Evolutionary conservation across 1,284 basidiomycete species (phyloP).

Genomic region (Rhodotorula sp.): DNA sequence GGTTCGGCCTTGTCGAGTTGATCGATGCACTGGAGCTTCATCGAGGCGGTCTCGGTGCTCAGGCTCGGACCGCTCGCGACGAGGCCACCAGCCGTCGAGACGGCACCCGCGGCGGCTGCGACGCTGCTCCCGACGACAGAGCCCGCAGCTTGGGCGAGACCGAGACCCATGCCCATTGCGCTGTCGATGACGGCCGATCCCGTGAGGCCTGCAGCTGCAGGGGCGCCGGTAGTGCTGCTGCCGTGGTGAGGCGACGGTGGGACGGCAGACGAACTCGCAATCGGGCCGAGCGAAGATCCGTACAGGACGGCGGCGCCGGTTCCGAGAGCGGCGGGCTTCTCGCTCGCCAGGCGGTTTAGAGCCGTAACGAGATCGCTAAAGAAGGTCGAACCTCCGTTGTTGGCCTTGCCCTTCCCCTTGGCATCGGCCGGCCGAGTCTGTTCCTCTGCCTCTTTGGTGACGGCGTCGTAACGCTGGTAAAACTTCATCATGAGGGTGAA

Average conservation of each 20-base stretch:
- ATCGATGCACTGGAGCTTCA: slow-evolving; percentile 67
- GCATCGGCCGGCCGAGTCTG: background rate
- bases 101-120: slow-evolving; percentile 64
- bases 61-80: slow-evolving; percentile 66
- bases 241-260: background rate
- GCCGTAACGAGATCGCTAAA: slow-evolving; percentile 77
- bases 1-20: slow-evolving; percentile 95
- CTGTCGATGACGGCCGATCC: slow-evolving; percentile 68
- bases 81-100: slow-evolving; percentile 60
- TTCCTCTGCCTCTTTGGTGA: slow-evolving; percentile 3
- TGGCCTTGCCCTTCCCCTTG: slow-evolving; percentile 7
- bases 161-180: slow-evolving; percentile 68
- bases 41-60: slow-evolving; percentile 17
- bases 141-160: slow-evolving; percentile 67
- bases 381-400: slow-evolving; percentile 55
- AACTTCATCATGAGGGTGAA: slow-evolving; percentile 73
- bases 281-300: slow-evolving; percentile 44
- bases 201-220: background rate
- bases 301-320: slow-evolving; percentile 57
- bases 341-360: slow-evolving; percentile 77
- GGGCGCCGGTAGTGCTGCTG: too few relatives aligned
- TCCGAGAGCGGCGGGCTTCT: slow-evolving; percentile 79
- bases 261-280: background rate
- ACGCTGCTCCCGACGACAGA: slow-evolving; percentile 59
- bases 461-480: slow-evolving; percentile 75